Evolutionary conservation across 1,284 basidiomycete species (phyloP).

Genomic region (Irpex lacteus): DNA sequence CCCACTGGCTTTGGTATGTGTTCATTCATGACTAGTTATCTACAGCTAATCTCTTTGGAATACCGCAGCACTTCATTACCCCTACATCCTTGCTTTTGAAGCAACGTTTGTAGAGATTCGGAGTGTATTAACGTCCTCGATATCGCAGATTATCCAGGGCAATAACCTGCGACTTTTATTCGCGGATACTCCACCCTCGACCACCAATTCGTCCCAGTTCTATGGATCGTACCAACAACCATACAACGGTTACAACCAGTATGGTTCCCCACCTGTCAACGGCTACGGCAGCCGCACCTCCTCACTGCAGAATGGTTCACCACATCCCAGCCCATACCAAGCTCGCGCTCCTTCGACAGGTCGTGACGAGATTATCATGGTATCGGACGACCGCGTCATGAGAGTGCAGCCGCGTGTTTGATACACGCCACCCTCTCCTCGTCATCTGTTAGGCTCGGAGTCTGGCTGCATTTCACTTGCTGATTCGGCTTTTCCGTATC

Average conservation of each 20-base stretch:
- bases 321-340: constrained; percentile 35
- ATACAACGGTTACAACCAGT: constrained; percentile 35
- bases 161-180: constrained; percentile 88
- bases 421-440: not conserved
- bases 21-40: not conserved
- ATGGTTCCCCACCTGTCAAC: constrained; percentile 23
- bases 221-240: constrained; percentile 32
- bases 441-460: not conserved
- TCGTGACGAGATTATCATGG: constrained; percentile 77
- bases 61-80: constrained; percentile 84
- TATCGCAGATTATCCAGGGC: constrained; percentile 96
- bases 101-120: constrained; percentile 96
- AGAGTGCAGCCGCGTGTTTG: constrained; percentile 46
- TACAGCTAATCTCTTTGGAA: not conserved
- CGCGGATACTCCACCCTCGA: constrained; percentile 91
- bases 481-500: not conserved
- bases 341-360: constrained; percentile 39
- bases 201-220: constrained; percentile 43
- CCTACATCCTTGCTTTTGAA: constrained; percentile 97
- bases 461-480: not conserved
- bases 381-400: constrained; percentile 77
- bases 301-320: constrained; percentile 33
- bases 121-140: constrained; percentile 88
- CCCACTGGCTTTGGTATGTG: constrained; percentile 92
- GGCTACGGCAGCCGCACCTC: constrained; percentile 26